Evolutionary conservation across 768 basidiomycete species (phyloP).

Genomic region (Russula compacta): DNA sequence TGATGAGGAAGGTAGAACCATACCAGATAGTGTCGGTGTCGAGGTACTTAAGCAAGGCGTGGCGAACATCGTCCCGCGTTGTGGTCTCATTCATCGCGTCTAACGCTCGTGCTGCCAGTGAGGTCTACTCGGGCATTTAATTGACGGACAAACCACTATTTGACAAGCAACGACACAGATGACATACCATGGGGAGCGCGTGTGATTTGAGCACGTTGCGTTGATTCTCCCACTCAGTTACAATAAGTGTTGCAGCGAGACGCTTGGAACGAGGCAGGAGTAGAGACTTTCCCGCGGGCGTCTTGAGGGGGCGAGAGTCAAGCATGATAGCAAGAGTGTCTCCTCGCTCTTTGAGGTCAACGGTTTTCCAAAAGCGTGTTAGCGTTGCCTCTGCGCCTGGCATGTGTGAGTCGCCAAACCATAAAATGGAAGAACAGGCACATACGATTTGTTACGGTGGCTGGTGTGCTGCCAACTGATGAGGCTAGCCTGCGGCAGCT

Average conservation of each 20-base stretch:
- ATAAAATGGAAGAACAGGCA: conserved; percentile 17
- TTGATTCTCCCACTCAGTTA: conserved; percentile 96
- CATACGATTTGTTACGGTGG: conserved; percentile 59
- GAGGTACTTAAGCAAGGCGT: conserved; percentile 69
- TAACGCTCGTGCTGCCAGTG: conserved; percentile 80
- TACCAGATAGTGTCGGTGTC: conserved; percentile 95
- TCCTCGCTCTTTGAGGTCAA: conserved; percentile 56
- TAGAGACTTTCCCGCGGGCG: conserved; percentile 73
- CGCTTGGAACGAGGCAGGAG: conserved; percentile 60
- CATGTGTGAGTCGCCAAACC: neutral
- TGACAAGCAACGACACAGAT: neutral
- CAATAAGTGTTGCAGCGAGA: conserved; percentile 76
- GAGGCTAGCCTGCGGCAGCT: neutral
- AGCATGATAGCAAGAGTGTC: conserved; percentile 56
- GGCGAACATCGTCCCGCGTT: conserved; percentile 52
- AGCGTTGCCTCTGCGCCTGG: conserved; percentile 80
- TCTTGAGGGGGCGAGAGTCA: conserved; percentile 80
- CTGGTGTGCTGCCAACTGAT: conserved; percentile 34
- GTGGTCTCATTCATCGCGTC: conserved; percentile 58
- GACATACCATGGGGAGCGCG: conserved; percentile 77
- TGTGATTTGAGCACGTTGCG: conserved; percentile 77
- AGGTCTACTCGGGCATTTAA: conserved; percentile 50
- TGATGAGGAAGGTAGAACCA: conserved; percentile 16
- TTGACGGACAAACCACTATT: neutral
- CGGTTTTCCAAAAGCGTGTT: conserved; percentile 91